phyloP scores from a whole-genome alignment of 140 eudicot genomes.

The Stevia rebaudiana region DNA sequence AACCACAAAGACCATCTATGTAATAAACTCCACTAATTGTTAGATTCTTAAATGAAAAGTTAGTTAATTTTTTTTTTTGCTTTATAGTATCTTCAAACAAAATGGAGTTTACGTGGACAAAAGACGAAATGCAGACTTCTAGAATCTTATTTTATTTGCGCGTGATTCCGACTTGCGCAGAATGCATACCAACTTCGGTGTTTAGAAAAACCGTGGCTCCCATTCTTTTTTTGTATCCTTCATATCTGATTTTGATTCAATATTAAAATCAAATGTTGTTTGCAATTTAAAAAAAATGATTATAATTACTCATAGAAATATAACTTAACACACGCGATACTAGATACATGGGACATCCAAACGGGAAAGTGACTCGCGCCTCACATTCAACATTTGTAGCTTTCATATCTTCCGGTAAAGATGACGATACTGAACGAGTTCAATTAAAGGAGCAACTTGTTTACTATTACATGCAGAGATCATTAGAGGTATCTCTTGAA shows the following conservation, averaged over 20 bases:
- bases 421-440: conserved; percentile 51
- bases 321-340: conserved; percentile 37
- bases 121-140: conserved; percentile 89
- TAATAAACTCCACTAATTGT: too few relatives aligned
- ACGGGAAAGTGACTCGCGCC: conserved; percentile 78
- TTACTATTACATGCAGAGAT: conserved; percentile 86
- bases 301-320: background rate
- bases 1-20: too few relatives aligned
- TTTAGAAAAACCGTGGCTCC: conserved; percentile 67
- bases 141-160: conserved; percentile 76
- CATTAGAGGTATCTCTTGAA: conserved; percentile 61
- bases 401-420: conserved; percentile 76
- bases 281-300: background rate
- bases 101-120: conserved; percentile 57
- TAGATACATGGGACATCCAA: conserved; percentile 96
- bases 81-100: conserved; percentile 44
- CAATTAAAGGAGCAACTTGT: conserved; percentile 82
- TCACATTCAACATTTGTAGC: conserved; percentile 82
- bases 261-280: background rate
- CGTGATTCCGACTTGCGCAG: conserved; percentile 82
- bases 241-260: background rate
- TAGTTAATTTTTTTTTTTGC: background rate
- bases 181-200: conserved; percentile 52
- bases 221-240: conserved; percentile 85
- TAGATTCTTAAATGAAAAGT: background rate